phyloP scores from a whole-genome alignment of 1,139 yeast species.

The Debaryomyces udenii region DNA sequence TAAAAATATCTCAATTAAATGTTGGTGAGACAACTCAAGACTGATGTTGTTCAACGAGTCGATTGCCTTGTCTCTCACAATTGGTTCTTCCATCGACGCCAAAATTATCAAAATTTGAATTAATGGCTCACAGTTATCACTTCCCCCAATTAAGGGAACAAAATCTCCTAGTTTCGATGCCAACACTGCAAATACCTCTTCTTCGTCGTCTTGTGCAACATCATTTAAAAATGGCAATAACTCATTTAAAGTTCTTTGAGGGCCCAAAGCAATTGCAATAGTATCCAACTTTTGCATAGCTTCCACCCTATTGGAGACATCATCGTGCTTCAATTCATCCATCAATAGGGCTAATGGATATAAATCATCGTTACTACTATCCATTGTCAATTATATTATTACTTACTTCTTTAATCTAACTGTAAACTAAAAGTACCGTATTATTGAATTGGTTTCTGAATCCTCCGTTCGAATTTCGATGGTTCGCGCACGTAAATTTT shows the following conservation, averaged over 20 bases:
- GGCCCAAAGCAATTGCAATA: constrained; percentile 93
- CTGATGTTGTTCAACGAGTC: constrained; percentile 78
- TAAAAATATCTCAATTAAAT: constrained; percentile 67
- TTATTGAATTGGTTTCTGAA: constrained; percentile 9
- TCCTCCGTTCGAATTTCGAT: constrained; percentile 7
- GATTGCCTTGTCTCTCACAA: constrained; percentile 93
- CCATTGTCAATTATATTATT: constrained; percentile 27
- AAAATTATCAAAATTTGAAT: constrained; percentile 86
- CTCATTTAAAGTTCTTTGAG: constrained; percentile 88
- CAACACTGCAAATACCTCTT: constrained; percentile 91
- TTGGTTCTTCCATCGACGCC: constrained; percentile 96
- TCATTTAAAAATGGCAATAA: constrained; percentile 83
- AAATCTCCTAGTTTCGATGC: constrained; percentile 90
- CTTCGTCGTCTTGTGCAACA: constrained; percentile 98
- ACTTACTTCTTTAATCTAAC: constrained; percentile 4
- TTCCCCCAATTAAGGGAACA: constrained; percentile 86
- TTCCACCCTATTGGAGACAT: constrained; percentile 87
- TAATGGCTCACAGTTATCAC: constrained; percentile 71
- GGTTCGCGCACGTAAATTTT: constrained; percentile 4
- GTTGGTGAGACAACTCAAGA: constrained; percentile 63
- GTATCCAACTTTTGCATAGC: constrained; percentile 96
- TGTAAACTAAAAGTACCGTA: not conserved
- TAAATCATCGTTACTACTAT: constrained; percentile 60
- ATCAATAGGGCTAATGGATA: constrained; percentile 94
- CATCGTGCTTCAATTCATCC: constrained; percentile 95